phyloP scores from a whole-genome alignment of 129 eudicot species.

The Flaveria robusta region DNA sequence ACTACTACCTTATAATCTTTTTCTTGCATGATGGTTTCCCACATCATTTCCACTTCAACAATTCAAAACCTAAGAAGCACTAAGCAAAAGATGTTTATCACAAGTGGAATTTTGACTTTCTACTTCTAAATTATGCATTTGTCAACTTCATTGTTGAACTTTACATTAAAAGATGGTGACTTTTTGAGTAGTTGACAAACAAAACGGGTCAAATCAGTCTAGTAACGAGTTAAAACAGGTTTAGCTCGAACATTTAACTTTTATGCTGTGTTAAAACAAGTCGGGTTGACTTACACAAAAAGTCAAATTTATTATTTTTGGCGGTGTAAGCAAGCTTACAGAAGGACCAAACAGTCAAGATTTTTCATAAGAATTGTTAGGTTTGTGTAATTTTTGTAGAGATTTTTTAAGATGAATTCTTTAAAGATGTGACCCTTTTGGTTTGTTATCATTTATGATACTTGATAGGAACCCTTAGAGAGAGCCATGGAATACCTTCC shows the following conservation, averaged over 20 bases:
- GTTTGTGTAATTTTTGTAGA: background rate
- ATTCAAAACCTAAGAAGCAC: slow-evolving; percentile 35
- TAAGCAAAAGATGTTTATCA: slow-evolving; percentile 30
- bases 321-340: slow-evolving; percentile 7
- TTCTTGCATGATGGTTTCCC: slow-evolving; percentile 31
- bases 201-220: background rate
- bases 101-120: slow-evolving; percentile 42
- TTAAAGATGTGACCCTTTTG: slow-evolving; percentile 35
- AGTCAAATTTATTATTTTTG: background rate
- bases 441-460: slow-evolving; percentile 27
- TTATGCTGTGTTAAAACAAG: background rate
- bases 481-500: slow-evolving; percentile 30
- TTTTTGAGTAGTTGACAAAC: background rate
- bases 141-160: slow-evolving; percentile 13
- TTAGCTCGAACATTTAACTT: too few species aligned
- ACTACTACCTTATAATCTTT: slow-evolving; percentile 15
- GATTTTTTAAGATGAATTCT: slow-evolving; percentile 16
- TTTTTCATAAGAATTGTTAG: slow-evolving; percentile 16
- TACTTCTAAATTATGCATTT: slow-evolving; percentile 19
- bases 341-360: slow-evolving; percentile 14
- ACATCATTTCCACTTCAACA: slow-evolving; percentile 38
- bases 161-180: slow-evolving; percentile 10
- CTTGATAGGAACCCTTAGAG: slow-evolving; percentile 21
- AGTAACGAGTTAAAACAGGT: background rate
- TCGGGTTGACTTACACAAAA: background rate